These are phyloP conservation scores for Geranomyces variabilis DNA, from an alignment of 192 early-diverging fungal species.

Conservation along the genomic window DNA sequence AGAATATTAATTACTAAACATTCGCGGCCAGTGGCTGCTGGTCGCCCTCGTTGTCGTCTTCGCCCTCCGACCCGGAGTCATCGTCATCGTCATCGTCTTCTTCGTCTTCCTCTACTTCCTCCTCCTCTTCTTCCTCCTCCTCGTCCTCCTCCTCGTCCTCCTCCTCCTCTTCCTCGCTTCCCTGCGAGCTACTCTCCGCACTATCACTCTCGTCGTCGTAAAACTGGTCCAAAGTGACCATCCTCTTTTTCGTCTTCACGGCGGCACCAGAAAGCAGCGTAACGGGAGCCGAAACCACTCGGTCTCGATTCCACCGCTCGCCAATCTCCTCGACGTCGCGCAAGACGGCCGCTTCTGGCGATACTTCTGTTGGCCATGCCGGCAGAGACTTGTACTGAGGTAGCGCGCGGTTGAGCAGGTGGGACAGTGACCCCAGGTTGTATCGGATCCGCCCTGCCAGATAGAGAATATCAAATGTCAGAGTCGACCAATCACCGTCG, in stretches of 20 bases:
- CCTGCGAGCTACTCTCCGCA: constrained; percentile 50
- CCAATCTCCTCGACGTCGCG: constrained; percentile 41
- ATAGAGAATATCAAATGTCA: no score
- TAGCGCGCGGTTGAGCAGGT: constrained; percentile 42
- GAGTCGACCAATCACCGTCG: constrained; percentile 1
- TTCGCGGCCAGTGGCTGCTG: no score
- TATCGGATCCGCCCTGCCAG: constrained; percentile 35
- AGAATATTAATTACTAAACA: no score
- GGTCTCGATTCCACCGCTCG: constrained; percentile 42
- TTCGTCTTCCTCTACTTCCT: neutral
- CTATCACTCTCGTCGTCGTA: constrained; percentile 29
- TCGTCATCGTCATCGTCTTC: neutral
- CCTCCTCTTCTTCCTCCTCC: constrained; percentile 39
- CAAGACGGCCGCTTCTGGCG: constrained; percentile 53
- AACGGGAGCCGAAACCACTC: constrained; percentile 12
- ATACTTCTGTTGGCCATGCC: constrained; percentile 68
- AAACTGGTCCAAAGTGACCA: constrained; percentile 42
- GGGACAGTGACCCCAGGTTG: constrained; percentile 51
- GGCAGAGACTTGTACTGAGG: constrained; percentile 77
- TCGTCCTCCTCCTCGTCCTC: constrained; percentile 43
- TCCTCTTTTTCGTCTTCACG: constrained; percentile 29
- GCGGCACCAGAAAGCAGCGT: constrained; percentile 13
- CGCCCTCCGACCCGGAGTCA: no score
- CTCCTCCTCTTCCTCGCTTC: constrained; percentile 35
- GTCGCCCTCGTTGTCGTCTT: neutral